Evolutionary conservation across 805 yeast genomes (phyloP).

Genomic region (Cyberlindnera subsufficiens): DNA sequence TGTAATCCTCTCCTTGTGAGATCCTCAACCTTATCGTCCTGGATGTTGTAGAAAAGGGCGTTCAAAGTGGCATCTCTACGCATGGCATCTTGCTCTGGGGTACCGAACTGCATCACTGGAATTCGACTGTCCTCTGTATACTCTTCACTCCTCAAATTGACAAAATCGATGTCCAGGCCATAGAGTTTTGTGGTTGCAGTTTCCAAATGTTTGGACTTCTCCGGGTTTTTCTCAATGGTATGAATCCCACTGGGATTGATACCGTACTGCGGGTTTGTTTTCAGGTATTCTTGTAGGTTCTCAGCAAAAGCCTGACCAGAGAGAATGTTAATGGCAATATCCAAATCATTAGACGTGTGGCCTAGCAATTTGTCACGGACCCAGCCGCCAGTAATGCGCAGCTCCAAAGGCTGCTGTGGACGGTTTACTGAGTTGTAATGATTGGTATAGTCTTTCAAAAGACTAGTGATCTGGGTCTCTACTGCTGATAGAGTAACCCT

Average conservation of each 20-base stretch:
- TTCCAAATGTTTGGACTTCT: slow-evolving; percentile 91
- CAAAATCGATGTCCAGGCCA: slow-evolving; percentile 88
- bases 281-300: slow-evolving; percentile 47
- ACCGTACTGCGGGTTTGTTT: slow-evolving; percentile 27
- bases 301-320: slow-evolving; percentile 86
- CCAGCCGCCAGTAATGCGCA: slow-evolving; percentile 97
- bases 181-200: slow-evolving; percentile 89
- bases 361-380: slow-evolving; percentile 92
- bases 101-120: slow-evolving; percentile 80
- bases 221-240: slow-evolving; percentile 88
- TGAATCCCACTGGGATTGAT: slow-evolving; percentile 48
- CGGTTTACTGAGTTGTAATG: slow-evolving; percentile 3
- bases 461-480: slow-evolving; percentile 34
- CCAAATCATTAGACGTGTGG: slow-evolving; percentile 76
- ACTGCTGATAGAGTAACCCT: slow-evolving; percentile 31
- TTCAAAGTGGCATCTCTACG: slow-evolving; percentile 95
- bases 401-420: slow-evolving; percentile 30
- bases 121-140: slow-evolving; percentile 81
- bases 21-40: slow-evolving; percentile 70
- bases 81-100: slow-evolving; percentile 85
- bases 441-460: slow-evolving; percentile 35
- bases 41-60: slow-evolving; percentile 83
- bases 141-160: slow-evolving; percentile 81
- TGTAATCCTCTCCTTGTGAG: slow-evolving; percentile 69
- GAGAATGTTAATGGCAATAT: slow-evolving; percentile 79